Conservation (phyloP, 2,329 filamentous ascomycete genomes). For the Alternaria arbusti region DNA sequence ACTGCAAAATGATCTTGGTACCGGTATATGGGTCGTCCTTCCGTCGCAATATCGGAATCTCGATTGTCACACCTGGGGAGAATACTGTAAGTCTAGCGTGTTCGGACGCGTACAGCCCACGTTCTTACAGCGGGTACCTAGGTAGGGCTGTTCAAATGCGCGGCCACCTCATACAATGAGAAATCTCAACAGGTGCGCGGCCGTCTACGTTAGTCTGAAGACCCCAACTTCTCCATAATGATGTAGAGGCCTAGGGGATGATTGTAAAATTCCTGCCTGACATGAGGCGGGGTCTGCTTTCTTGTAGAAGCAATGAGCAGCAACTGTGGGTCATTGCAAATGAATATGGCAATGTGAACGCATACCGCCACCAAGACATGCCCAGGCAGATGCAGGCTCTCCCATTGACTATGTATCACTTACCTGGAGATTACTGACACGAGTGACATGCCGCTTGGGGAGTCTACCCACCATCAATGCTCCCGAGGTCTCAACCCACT, state of each 20-base stretch:
- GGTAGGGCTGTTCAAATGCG: not conserved
- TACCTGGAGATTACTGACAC: not conserved
- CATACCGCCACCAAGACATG: not conserved
- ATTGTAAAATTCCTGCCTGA: not conserved
- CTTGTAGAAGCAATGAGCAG: not conserved
- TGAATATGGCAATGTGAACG: not conserved
- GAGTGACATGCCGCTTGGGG: not conserved
- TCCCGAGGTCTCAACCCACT: not conserved
- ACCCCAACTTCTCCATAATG: not conserved
- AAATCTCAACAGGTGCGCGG: not conserved
- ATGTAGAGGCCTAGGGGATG: not conserved
- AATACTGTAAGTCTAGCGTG: not conserved
- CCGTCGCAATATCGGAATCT: not conserved
- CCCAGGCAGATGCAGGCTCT: not conserved
- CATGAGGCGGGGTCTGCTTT: not conserved
- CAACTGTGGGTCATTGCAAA: not conserved
- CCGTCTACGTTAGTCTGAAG: not conserved
- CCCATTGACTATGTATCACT: not conserved
- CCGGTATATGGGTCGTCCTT: not conserved
- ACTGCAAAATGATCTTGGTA: not conserved
- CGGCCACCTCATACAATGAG: not conserved
- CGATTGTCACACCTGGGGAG: not conserved
- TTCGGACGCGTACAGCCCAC: not conserved
- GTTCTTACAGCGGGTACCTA: not conserved
- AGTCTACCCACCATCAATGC: not conserved